Evolutionary conservation across 768 basidiomycete species (phyloP).

Genomic region (Hygrocybe coccinea): DNA sequence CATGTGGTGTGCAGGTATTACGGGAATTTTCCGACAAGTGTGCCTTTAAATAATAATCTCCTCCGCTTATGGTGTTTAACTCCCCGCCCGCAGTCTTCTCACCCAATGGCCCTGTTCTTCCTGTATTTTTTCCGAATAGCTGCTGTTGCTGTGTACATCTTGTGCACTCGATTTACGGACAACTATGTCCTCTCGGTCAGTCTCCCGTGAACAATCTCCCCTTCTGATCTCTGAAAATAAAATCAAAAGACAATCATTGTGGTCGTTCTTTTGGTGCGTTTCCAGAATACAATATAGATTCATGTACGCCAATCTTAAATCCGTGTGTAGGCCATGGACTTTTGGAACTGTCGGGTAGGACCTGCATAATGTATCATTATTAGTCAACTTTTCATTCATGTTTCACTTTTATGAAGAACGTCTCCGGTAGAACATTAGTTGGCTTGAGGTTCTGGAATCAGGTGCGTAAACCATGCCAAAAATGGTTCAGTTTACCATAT

Average conservation of each 20-base stretch:
- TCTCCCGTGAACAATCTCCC: slow-evolving; percentile 9
- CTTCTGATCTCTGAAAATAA: slow-evolving; percentile 29
- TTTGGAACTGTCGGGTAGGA: slow-evolving; percentile 90
- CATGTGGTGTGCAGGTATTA: slow-evolving; percentile 44
- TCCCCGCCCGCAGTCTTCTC: slow-evolving; percentile 55
- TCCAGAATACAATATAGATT: background rate
- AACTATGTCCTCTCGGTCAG: slow-evolving; percentile 92
- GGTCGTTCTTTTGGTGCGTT: slow-evolving; percentile 65
- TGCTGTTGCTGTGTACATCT: slow-evolving; percentile 87
- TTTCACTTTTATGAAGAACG: slow-evolving; percentile 49
- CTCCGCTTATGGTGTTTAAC: slow-evolving; percentile 2
- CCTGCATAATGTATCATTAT: slow-evolving; percentile 15
- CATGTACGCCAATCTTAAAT: background rate
- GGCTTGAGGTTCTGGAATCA: slow-evolving; percentile 98
- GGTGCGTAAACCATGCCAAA: slow-evolving; percentile 33
- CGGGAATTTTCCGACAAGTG: slow-evolving; percentile 77
- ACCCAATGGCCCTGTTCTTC: slow-evolving; percentile 79
- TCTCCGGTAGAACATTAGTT: slow-evolving; percentile 88
- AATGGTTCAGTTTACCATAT: background rate
- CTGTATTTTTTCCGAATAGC: slow-evolving; percentile 83
- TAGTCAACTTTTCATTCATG: background rate
- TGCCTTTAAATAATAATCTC: slow-evolving; percentile 5
- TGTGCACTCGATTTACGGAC: slow-evolving; percentile 85
- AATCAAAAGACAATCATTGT: slow-evolving; percentile 74
- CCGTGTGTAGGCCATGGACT: slow-evolving; percentile 70